phyloP scores from a whole-genome alignment of 441 rosid species.

The Adansonia madagascariensis region DNA sequence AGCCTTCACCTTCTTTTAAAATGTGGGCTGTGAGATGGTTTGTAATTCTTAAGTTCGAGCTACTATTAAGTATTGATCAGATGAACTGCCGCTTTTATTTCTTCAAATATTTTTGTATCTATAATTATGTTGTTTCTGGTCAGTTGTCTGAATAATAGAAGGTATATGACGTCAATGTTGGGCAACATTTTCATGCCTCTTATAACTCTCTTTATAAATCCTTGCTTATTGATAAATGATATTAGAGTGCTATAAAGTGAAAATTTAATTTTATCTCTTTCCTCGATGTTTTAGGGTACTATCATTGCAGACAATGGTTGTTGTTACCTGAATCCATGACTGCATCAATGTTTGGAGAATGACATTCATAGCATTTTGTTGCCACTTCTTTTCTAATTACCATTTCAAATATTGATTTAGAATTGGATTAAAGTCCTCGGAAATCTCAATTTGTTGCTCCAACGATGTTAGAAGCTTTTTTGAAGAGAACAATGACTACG shows the following conservation, averaged over 20 bases:
- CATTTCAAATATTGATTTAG: neutral
- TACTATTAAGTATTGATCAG: neutral
- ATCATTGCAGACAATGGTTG: neutral
- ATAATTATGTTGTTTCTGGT: neutral
- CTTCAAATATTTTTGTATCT: neutral
- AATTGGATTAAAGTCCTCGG: neutral
- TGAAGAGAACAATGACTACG: neutral
- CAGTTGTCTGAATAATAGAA: constrained; percentile 2
- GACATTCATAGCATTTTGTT: neutral
- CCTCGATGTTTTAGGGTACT: neutral
- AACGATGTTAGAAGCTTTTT: neutral
- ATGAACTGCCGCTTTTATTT: neutral
- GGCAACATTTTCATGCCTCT: neutral
- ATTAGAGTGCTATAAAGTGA: neutral
- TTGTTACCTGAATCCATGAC: neutral
- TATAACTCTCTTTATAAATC: neutral
- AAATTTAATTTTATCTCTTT: neutral
- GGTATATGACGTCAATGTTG: neutral
- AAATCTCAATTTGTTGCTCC: neutral
- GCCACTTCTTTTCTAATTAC: neutral
- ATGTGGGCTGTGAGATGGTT: neutral
- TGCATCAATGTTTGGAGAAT: neutral
- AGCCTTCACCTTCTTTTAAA: neutral
- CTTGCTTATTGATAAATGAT: neutral
- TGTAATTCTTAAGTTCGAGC: neutral